Evolutionary conservation across 352 stramenopile species (phyloP).

Genomic region (Phytophthora cryptogea): DNA sequence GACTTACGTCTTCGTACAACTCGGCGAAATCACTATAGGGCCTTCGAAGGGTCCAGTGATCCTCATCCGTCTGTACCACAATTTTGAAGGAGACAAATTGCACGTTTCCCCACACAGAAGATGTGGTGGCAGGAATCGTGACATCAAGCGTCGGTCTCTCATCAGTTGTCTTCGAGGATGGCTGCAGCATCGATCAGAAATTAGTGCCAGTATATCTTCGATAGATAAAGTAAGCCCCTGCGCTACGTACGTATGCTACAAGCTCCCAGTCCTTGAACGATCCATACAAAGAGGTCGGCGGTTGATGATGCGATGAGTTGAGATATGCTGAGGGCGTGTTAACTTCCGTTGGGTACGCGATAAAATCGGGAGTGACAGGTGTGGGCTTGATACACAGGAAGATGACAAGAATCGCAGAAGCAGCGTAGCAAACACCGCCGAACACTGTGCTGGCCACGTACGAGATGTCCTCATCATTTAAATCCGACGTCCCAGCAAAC

Average conservation of each 20-base stretch:
- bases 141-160: slow-evolving; percentile 45
- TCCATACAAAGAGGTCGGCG: slow-evolving; percentile 53
- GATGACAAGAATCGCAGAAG: slow-evolving; percentile 46
- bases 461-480: slow-evolving; percentile 1
- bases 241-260: slow-evolving; percentile 19
- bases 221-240: neutral
- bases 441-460: slow-evolving; percentile 31
- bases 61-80: slow-evolving; percentile 70
- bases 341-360: slow-evolving; percentile 49
- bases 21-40: slow-evolving; percentile 70
- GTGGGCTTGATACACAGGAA: slow-evolving; percentile 58
- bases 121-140: slow-evolving; percentile 70
- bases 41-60: slow-evolving; percentile 66
- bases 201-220: slow-evolving; percentile 5
- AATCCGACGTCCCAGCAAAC: slow-evolving; percentile 5
- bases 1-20: slow-evolving; percentile 53
- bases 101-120: slow-evolving; percentile 73
- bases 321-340: slow-evolving; percentile 66
- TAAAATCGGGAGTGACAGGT: slow-evolving; percentile 52
- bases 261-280: slow-evolving; percentile 56
- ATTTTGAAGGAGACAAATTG: slow-evolving; percentile 80
- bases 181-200: slow-evolving; percentile 13
- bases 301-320: slow-evolving; percentile 46
- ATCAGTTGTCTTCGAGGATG: slow-evolving; percentile 20
- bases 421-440: slow-evolving; percentile 44